Evolutionary conservation across 176 grass and related monocot genomes (phyloP).

Genomic region (Carex parvula): DNA sequence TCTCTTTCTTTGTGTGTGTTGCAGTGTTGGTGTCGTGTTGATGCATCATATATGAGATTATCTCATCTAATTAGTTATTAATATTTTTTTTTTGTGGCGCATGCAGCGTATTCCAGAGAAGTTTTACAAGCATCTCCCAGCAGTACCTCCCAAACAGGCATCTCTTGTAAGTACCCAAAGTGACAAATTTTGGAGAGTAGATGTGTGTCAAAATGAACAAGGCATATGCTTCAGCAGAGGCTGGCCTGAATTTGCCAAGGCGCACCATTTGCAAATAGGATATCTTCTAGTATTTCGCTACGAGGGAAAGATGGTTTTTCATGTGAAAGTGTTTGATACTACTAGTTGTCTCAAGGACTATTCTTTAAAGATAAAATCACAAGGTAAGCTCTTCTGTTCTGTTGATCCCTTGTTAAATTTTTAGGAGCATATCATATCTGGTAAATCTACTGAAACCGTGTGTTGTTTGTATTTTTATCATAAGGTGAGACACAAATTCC

Average conservation of each 20-base stretch:
- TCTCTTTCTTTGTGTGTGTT: not conserved
- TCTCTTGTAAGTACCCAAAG: conserved; percentile 8
- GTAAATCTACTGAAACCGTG: not conserved
- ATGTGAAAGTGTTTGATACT: conserved; percentile 18
- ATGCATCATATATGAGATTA: too few species aligned
- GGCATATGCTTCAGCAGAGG: conserved; percentile 15
- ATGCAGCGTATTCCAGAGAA: conserved; percentile 20
- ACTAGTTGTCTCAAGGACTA: conserved; percentile 28
- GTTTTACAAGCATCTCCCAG: conserved; percentile 6
- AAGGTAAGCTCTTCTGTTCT: conserved; percentile 7
- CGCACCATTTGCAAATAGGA: conserved; percentile 14
- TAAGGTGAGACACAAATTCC: not conserved
- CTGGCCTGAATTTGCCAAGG: conserved; percentile 17
- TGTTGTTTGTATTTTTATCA: not conserved
- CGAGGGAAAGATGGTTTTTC: conserved; percentile 31
- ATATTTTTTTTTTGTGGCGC: not conserved
- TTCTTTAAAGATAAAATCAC: not conserved
- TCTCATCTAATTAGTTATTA: not conserved
- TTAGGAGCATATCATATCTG: not conserved
- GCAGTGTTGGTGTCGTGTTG: not conserved
- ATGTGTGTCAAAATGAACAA: not conserved
- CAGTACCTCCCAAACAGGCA: not conserved
- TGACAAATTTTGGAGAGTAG: conserved; percentile 29
- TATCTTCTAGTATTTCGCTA: conserved; percentile 33
- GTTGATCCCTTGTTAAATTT: not conserved